These are phyloP conservation scores for Trichoderma sp. DNA, from an alignment of 2,329 filamentous ascomycete genomes.

Conservation along the genomic window DNA sequence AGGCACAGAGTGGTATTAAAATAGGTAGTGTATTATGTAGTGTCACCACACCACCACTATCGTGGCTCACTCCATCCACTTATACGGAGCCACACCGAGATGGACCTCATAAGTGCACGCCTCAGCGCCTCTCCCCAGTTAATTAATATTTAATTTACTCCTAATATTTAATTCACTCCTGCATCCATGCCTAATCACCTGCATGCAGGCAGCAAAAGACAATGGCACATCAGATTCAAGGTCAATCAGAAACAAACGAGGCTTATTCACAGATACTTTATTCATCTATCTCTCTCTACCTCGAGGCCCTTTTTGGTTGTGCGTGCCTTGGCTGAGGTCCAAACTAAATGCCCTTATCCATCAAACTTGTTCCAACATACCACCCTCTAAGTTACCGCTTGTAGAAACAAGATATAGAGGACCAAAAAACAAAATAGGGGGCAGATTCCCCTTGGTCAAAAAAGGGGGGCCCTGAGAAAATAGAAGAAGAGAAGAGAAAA, in stretches of 20 bases:
- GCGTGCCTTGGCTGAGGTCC: neutral
- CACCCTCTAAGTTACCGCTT: slow-evolving; percentile 18
- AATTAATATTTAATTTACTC: neutral
- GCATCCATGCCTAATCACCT: neutral
- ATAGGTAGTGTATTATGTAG: neutral
- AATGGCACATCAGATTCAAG: neutral
- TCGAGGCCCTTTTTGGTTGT: neutral
- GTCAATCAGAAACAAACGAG: neutral
- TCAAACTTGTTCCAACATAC: slow-evolving; percentile 15
- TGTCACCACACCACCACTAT: slow-evolving; percentile 2
- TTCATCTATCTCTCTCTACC: slow-evolving; percentile 14
- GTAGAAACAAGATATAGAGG: slow-evolving; percentile 1
- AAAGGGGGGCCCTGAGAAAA: neutral
- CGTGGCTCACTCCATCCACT: neutral
- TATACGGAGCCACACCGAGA: neutral
- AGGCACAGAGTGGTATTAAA: neutral
- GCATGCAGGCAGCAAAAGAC: neutral
- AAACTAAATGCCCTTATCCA: neutral
- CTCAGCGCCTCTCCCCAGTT: neutral
- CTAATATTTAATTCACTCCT: neutral
- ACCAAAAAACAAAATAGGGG: neutral
- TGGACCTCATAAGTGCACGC: neutral
- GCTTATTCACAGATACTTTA: neutral
- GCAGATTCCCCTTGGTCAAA: neutral
- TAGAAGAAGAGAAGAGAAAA: neutral